Evolutionary conservation across 495 filamentous ascomycete genomes (phyloP), one percentile per base, ranked within the genome.

Genomic region (Hypoxylon rickii): DNA sequence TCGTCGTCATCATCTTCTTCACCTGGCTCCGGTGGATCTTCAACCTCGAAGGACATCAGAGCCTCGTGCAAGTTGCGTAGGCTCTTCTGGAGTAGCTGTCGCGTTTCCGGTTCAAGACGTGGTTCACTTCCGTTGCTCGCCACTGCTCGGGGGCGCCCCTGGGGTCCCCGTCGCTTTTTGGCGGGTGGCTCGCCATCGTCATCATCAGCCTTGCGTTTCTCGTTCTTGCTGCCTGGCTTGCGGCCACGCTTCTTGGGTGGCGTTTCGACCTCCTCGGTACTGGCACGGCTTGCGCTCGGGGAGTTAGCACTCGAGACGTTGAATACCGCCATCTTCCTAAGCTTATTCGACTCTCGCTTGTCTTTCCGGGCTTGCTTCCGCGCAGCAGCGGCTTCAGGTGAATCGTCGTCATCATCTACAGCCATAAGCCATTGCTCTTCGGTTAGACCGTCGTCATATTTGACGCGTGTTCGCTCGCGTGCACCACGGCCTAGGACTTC

Each of bases 391-490:
- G 89, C 92, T 68, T 98, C 94, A 41, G 96, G 89, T 0, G 83
- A 86, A 57, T 97, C 95, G 7, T 98, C 94, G 48, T 97, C 92
- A 51, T 95, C 89, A 67, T 97, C 94, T 29, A 98, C 91, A 48
- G 94, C 93, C 69, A 87, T 85, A 20, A 83, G 73, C 94, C 94
- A 98, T 73, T 98, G 95, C 73, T 97, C 94, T 70, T 97, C 95
- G 2, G 94, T 96, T 34, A 98, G 86, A 20, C 95, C 94, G 65
- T 98, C 94, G 69, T 98, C 94, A 69, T 98, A 98, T 68, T 89
- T 89, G 52, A 96, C 91, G 45, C 89, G 80, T 65, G 89, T 97
- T 61, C 94, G 84, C 75, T 97, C 95, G 73, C 94, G 86, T 51
- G 92, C 92, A 48, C 94, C 94, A 69, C 94, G 90, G 24, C 94